These are phyloP conservation scores for Rhytidiadelphus loreus DNA, from an alignment of 225 moss, liverwort and hornwort genomes.

Conservation along the genomic window DNA sequence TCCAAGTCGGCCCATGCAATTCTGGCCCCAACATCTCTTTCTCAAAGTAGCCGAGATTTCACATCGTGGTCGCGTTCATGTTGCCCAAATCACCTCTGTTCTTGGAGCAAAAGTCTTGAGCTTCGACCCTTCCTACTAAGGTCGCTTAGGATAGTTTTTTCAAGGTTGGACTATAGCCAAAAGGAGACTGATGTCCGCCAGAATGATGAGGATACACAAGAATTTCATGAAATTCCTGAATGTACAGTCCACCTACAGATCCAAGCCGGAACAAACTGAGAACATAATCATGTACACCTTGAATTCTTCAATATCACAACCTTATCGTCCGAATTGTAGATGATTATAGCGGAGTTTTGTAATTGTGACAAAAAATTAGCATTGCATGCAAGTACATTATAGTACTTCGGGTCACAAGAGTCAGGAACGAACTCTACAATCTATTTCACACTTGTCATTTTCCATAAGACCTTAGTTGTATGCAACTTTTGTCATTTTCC, in stretches of 20 bases:
- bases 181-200: slow-evolving; percentile 17
- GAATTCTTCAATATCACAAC: not conserved
- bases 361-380: too few species aligned
- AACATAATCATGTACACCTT: not conserved
- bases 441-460: not conserved
- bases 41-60: too few species aligned
- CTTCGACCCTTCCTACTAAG: not conserved
- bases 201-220: slow-evolving; percentile 23
- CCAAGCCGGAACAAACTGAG: not conserved
- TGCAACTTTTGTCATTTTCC: too few species aligned
- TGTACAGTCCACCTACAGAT: not conserved
- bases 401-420: too few species aligned
- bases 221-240: not conserved
- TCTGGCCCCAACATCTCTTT: too few species aligned
- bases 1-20: not conserved
- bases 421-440: not conserved
- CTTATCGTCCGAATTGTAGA: too few species aligned
- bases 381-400: not conserved
- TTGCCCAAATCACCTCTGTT: not conserved
- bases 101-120: not conserved
- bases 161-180: slow-evolving; percentile 26
- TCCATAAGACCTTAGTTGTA: too few species aligned
- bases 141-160: not conserved
- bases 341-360: not conserved
- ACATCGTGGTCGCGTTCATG: not conserved